phyloP scores from a whole-genome alignment of 78 protist genomes.

The Dictyostelium purpureum region DNA sequence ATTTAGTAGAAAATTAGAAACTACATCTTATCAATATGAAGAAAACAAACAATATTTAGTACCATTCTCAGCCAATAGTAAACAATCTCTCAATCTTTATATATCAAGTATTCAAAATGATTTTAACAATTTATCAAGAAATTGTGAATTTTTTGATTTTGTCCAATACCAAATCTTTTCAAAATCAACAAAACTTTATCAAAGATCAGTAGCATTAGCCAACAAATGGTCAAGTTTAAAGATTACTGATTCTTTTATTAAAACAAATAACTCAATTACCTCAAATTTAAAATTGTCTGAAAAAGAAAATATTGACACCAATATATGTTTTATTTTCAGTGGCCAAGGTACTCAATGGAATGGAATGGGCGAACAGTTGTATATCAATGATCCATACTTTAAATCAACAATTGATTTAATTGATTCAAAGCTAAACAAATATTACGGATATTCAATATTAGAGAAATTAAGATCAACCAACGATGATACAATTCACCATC shows the following conservation, averaged over 20 bases:
- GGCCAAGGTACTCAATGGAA: slow-evolving; percentile 19
- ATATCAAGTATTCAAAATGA: neutral
- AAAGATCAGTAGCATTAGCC: neutral
- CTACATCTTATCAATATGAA: too few species aligned
- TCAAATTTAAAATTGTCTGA: neutral
- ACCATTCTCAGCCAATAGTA: neutral
- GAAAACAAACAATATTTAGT: neutral
- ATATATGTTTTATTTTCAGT: neutral
- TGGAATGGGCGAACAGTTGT: neutral
- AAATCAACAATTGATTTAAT: neutral
- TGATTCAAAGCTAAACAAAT: neutral
- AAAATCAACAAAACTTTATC: neutral
- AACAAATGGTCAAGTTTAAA: slow-evolving; percentile 2
- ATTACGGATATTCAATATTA: neutral
- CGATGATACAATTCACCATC: neutral
- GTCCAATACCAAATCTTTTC: neutral
- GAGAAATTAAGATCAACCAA: neutral
- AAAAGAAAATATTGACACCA: neutral
- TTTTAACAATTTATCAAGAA: too few species aligned
- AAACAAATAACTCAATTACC: neutral
- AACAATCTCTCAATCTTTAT: neutral
- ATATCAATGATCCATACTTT: neutral
- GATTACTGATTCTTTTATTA: neutral
- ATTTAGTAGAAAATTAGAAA: neutral
- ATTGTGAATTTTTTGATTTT: slow-evolving; percentile 26